Evolutionary conservation across 805 yeast species (phyloP).

Genomic region (Cyberlindnera misumaiensis): DNA sequence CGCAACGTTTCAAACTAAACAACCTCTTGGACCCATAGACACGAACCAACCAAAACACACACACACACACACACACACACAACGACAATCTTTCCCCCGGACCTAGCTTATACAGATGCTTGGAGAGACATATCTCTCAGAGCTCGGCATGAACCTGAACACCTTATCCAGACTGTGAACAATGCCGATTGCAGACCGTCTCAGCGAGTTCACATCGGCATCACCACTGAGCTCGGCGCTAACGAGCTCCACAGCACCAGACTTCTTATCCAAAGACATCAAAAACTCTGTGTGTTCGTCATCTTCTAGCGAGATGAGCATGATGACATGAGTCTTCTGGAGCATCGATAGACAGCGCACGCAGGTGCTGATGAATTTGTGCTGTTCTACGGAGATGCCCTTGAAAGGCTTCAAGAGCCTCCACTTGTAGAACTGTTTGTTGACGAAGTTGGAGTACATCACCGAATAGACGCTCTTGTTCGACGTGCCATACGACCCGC

Average conservation of each 20-base stretch:
- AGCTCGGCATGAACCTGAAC: conserved; percentile 1
- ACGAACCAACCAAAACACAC: not conserved
- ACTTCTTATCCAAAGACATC: conserved; percentile 12
- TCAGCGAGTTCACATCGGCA: not conserved
- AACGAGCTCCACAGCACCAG: conserved; percentile 13
- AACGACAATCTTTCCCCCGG: too few species aligned
- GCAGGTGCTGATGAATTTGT: conserved; percentile 10
- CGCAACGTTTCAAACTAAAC: not conserved
- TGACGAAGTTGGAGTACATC: conserved; percentile 4
- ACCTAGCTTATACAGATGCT: conserved; percentile 1
- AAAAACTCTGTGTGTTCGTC: conserved; percentile 9
- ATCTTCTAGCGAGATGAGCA: conserved; percentile 11
- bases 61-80: not conserved
- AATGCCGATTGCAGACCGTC: conserved; percentile 2
- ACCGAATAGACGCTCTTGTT: conserved; percentile 5
- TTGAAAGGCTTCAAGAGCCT: conserved; percentile 15
- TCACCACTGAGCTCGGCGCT: conserved; percentile 7
- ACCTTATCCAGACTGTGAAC: conserved; percentile 1
- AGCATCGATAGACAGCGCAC: conserved; percentile 11
- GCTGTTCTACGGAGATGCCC: conserved; percentile 3
- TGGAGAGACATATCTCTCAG: conserved; percentile 3
- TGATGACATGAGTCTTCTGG: conserved; percentile 11
- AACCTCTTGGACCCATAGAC: not conserved
- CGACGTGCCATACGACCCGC: not conserved
- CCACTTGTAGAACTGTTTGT: conserved; percentile 19